Percentiles rank a stretch among this genome's conserved stretches.
Conservation (phyloP, 2,329 filamentous ascomycete genomes). For the Trichoderma endophyticum region DNA sequence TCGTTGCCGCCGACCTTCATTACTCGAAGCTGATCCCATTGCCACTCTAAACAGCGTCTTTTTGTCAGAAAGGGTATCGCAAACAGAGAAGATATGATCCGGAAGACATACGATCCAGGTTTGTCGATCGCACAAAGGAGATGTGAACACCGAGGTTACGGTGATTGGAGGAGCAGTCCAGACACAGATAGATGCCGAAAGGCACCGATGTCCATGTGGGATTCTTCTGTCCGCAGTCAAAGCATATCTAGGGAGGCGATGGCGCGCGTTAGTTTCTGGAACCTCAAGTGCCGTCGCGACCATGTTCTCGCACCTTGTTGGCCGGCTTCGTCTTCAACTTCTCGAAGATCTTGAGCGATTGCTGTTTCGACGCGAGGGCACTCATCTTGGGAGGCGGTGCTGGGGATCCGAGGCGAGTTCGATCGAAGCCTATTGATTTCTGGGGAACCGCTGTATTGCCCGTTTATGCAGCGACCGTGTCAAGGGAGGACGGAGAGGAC, state of each 20-base stretch:
- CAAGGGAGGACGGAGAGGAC: background rate
- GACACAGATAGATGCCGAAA: slow-evolving; percentile 94
- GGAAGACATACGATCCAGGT: slow-evolving; percentile 81
- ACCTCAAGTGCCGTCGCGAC: background rate
- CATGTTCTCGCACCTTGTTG: slow-evolving; percentile 69
- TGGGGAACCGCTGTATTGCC: background rate
- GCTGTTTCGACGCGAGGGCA: slow-evolving; percentile 78
- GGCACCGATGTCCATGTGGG: slow-evolving; percentile 98
- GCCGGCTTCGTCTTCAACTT: slow-evolving; percentile 92
- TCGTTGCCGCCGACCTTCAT: slow-evolving; percentile 99
- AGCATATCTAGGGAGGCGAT: slow-evolving; percentile 69
- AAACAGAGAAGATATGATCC: background rate
- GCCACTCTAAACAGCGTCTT: slow-evolving; percentile 67
- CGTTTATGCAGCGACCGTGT: slow-evolving; percentile 9
- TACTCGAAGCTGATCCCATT: slow-evolving; percentile 95
- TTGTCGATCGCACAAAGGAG: slow-evolving; percentile 97
- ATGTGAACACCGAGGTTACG: slow-evolving; percentile 98
- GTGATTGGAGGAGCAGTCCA: slow-evolving; percentile 96
- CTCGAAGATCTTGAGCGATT: slow-evolving; percentile 97
- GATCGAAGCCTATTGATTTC: background rate
- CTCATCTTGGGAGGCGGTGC: slow-evolving; percentile 50
- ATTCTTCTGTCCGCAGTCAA: slow-evolving; percentile 96
- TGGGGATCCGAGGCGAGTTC: background rate
- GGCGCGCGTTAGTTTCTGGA: background rate
- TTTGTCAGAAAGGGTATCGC: slow-evolving; percentile 21